phyloP scores from a whole-genome alignment of 106 monocot genomes.

The Dendrobium nobile region DNA sequence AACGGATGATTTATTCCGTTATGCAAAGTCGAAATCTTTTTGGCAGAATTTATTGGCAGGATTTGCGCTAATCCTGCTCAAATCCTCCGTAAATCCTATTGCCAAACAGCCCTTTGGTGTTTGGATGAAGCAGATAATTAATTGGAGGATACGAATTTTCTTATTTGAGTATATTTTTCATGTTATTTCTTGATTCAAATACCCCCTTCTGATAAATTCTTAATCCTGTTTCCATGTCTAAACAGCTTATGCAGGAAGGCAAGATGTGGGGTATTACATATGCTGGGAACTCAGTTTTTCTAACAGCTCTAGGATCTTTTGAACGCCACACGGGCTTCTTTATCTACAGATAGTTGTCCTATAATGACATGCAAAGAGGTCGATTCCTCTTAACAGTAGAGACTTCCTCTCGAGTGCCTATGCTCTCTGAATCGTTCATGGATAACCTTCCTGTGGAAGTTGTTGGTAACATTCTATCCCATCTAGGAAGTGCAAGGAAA shows the following conservation, averaged over 20 bases:
- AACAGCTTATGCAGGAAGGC: conserved; percentile 8
- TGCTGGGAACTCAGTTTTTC: background rate
- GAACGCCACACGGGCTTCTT: background rate
- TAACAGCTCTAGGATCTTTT: background rate
- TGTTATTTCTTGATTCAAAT: background rate
- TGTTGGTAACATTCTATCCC: conserved; percentile 92
- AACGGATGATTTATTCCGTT: too few relatives aligned
- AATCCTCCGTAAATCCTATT: too few relatives aligned
- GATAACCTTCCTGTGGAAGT: conserved; percentile 90
- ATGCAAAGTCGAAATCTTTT: too few relatives aligned
- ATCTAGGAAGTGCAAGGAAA: conserved; percentile 59
- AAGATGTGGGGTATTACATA: background rate
- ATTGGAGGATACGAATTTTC: background rate
- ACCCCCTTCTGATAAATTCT: background rate
- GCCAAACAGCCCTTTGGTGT: background rate
- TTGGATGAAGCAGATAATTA: background rate
- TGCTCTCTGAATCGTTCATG: conserved; percentile 26
- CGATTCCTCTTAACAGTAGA: background rate
- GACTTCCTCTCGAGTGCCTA: background rate
- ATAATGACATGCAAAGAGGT: background rate
- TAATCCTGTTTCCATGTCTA: background rate
- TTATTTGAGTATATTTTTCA: background rate
- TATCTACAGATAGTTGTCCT: background rate
- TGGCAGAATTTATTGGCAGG: too few relatives aligned
- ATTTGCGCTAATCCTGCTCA: too few relatives aligned